Base-by-base conservation (phyloP, 805 yeast species). In the Ogataea saltuana region DNA sequence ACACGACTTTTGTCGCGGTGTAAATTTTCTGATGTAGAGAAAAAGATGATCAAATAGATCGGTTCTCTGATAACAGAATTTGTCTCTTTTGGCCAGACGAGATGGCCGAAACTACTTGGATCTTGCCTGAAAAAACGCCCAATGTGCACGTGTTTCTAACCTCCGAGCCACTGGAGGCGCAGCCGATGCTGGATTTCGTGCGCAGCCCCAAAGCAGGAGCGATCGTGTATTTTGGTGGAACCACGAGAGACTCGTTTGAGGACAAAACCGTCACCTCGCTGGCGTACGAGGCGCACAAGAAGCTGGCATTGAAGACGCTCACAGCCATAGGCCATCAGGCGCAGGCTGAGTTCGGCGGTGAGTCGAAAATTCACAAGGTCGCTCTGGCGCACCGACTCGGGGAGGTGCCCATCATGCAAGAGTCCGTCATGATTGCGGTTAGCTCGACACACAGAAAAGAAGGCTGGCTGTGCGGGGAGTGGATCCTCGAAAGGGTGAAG, bases 151-250 rank as follows among this genome's bases (percentile, higher is more conserved):
- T 34, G 11, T 34, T 34, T 16, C 38, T 34, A 6, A 64, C 69
- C 0, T 39, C 53, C 1, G 32, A 46, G 4, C 27, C 33, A 3
- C 45, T 68, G 13, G 38, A 49, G 9, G 19, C 58, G 2, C 28
- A 21, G 6, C 53, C 53, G 8, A 58, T 59, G 6, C 37, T 69
- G 8, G 58, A 65, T 4, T 74, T 70, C 55, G 78, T 70, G n/a
- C 67, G 67, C 42, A 49, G 63, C 13, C 68, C 70, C 3, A 44
- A 55, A 18, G 72, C 78, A 0, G 81, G 81, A 1, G 80, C 80
- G 0, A 65, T 74, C 4, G 68, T 75, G 4, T 61, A 65, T 33
- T 76, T 76, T 59, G 74, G 72, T 4, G 81, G 81, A 1, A 72
- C 72, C 9, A 76, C 81, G 6, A 58, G 80, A 42, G 71, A 72